A percentile compares a stretch with the other conserved stretches of the same genome.
These are phyloP conservation scores for Cordyceps pruinosa DNA, from an alignment of 2,329 filamentous ascomycete genomes.

Conservation along the genomic window DNA sequence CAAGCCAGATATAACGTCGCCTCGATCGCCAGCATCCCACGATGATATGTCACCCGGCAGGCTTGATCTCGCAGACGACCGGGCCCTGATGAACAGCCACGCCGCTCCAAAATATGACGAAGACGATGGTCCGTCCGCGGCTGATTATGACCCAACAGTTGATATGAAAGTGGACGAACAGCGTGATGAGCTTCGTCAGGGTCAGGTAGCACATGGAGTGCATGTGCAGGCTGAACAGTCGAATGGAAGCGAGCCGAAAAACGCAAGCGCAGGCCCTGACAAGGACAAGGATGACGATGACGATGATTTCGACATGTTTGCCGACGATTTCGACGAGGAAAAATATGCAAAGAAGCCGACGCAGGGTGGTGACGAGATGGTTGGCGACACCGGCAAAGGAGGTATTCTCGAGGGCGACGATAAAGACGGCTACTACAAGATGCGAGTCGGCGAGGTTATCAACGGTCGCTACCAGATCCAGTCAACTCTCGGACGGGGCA, in stretches of 20 bases:
- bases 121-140: slow-evolving; percentile 77
- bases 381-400: slow-evolving; percentile 58
- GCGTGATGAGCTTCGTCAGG: slow-evolving; percentile 59
- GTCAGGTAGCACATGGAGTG: slow-evolving; percentile 45
- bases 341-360: slow-evolving; percentile 51
- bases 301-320: slow-evolving; percentile 84
- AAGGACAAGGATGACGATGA: slow-evolving; percentile 54
- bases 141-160: slow-evolving; percentile 82
- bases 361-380: slow-evolving; percentile 38
- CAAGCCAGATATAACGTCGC: slow-evolving; percentile 34
- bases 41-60: slow-evolving; percentile 50
- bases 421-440: slow-evolving; percentile 91
- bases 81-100: slow-evolving; percentile 58
- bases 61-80: slow-evolving; percentile 59
- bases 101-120: slow-evolving; percentile 34
- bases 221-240: slow-evolving; percentile 30
- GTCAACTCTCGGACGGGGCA: slow-evolving; percentile 81
- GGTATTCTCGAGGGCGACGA: slow-evolving; percentile 90
- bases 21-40: slow-evolving; percentile 37
- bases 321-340: slow-evolving; percentile 66
- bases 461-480: slow-evolving; percentile 86
- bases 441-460: slow-evolving; percentile 84
- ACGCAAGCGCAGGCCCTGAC: slow-evolving; percentile 31
- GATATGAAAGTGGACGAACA: slow-evolving; percentile 82
- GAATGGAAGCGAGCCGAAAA: slow-evolving; percentile 21